Percentiles rank a stretch among this genome's conserved stretches.
phyloP scores from a whole-genome alignment of 2,329 filamentous ascomycete genomes.

The Pyricularia sp. region DNA sequence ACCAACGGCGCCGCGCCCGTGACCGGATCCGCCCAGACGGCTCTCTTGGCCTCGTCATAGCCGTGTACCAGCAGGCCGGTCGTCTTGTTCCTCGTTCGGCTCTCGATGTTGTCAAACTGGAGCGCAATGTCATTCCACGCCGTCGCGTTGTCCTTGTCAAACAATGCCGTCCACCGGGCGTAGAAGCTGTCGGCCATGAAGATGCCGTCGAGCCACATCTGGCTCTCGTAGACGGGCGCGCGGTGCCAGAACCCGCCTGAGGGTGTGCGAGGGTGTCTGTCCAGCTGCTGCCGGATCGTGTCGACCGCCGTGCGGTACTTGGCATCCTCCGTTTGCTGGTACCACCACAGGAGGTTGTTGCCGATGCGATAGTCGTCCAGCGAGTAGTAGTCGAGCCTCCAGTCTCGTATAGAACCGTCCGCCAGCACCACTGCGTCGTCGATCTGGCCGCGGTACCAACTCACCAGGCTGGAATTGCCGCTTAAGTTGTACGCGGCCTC shows the following conservation, averaged over 20 bases:
- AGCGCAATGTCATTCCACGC: constrained; percentile 29
- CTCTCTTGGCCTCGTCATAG: constrained; percentile 38
- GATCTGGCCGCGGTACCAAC: constrained; percentile 23
- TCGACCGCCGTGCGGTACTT: constrained; percentile 30
- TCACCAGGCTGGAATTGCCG: constrained; percentile 23
- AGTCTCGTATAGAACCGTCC: constrained; percentile 27
- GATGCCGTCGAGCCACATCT: constrained; percentile 35
- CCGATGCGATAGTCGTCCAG: constrained; percentile 30
- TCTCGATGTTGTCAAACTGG: constrained; percentile 35
- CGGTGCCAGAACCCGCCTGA: constrained; percentile 33
- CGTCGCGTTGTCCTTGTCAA: constrained; percentile 15
- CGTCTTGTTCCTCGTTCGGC: constrained; percentile 27
- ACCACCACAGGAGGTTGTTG: constrained; percentile 26
- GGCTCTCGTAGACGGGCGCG: constrained; percentile 19
- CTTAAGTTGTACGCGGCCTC: constrained; percentile 26
- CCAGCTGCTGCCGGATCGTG: constrained; percentile 24
- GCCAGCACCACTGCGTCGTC: constrained; percentile 24
- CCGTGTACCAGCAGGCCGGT: constrained; percentile 41
- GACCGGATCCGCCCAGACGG: constrained; percentile 38
- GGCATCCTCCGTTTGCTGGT: constrained; percentile 22
- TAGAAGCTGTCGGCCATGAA: constrained; percentile 27
- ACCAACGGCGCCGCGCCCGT: constrained; percentile 42
- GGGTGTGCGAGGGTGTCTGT: constrained; percentile 27
- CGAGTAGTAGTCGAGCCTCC: constrained; percentile 28
- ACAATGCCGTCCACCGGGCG: constrained; percentile 15